Conservation (phyloP, 148 eudicot species). For the Nepenthes mirabilis region DNA sequence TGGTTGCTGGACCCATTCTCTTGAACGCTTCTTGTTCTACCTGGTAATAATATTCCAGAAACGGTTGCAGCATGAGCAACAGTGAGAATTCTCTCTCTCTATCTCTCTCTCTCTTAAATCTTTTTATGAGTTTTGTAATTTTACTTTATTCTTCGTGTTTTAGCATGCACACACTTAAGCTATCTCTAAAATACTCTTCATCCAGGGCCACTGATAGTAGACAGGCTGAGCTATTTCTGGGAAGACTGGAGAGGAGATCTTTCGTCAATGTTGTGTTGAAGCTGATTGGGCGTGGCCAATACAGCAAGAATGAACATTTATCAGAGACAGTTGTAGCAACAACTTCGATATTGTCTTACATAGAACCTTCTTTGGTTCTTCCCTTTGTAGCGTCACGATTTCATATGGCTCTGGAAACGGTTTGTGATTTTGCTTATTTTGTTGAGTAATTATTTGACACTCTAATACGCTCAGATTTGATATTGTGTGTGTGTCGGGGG, state of each 20-base stretch:
- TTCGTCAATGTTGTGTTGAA: slow-evolving; percentile 64
- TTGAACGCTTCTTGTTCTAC: slow-evolving; percentile 78
- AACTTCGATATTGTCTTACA: slow-evolving; percentile 81
- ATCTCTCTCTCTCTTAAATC: not conserved
- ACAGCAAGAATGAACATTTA: slow-evolving; percentile 81
- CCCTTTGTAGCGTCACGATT: slow-evolving; percentile 86
- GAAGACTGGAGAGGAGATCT: slow-evolving; percentile 55
- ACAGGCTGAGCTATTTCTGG: slow-evolving; percentile 37
- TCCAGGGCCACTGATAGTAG: slow-evolving; percentile 39
- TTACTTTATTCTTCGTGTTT: not conserved
- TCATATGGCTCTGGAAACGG: slow-evolving; percentile 97
- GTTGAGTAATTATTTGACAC: not conserved
- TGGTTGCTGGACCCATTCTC: slow-evolving; percentile 91
- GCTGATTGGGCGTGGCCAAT: slow-evolving; percentile 95
- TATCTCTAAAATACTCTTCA: slow-evolving; percentile 7
- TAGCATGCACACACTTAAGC: not conserved
- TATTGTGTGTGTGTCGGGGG: not conserved
- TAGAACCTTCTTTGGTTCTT: slow-evolving; percentile 88
- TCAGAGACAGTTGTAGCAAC: slow-evolving; percentile 93
- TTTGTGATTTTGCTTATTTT: slow-evolving; percentile 24
- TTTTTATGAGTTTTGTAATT: not conserved
- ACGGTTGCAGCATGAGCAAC: slow-evolving; percentile 69
- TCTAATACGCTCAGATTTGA: not conserved
- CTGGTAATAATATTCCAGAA: slow-evolving; percentile 70
- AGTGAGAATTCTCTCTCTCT: slow-evolving; percentile 29